Percentiles rank a stretch among this genome's conserved stretches.
Evolutionary conservation across 345 rosid genomes (phyloP).

Genomic region (Corymbia maculata): DNA sequence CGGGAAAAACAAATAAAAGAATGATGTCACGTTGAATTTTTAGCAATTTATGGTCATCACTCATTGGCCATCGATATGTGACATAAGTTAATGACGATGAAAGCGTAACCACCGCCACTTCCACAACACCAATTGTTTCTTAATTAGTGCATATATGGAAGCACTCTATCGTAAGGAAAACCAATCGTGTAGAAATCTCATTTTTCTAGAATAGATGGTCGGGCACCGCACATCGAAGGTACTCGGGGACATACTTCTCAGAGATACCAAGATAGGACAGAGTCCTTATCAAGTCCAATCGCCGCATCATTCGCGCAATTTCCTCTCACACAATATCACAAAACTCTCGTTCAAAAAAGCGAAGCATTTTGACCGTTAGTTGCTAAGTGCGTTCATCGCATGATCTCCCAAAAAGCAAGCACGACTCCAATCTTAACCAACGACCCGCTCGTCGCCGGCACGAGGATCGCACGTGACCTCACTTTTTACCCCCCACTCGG

Average conservation of each 20-base stretch:
- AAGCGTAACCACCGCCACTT: background rate
- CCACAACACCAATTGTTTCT: background rate
- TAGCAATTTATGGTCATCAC: background rate
- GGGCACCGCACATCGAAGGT: background rate
- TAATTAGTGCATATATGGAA: background rate
- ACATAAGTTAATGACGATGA: background rate
- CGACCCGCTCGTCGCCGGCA: background rate
- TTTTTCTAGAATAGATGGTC: background rate
- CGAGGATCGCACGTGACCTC: background rate
- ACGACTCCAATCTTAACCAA: background rate
- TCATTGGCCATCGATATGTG: background rate
- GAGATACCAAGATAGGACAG: background rate
- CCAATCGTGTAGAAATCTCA: background rate
- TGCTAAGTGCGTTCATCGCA: background rate
- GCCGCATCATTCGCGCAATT: background rate
- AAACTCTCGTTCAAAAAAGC: background rate
- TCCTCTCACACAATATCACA: background rate
- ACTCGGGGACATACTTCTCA: background rate
- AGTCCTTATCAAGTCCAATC: background rate
- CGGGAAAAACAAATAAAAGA: background rate
- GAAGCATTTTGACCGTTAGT: background rate
- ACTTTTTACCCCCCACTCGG: background rate
- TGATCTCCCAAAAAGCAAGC: background rate
- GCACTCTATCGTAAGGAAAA: background rate
- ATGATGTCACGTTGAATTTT: accelerated